Conservation (phyloP, 306 rosid species). For the Begonia fuchsioides region DNA sequence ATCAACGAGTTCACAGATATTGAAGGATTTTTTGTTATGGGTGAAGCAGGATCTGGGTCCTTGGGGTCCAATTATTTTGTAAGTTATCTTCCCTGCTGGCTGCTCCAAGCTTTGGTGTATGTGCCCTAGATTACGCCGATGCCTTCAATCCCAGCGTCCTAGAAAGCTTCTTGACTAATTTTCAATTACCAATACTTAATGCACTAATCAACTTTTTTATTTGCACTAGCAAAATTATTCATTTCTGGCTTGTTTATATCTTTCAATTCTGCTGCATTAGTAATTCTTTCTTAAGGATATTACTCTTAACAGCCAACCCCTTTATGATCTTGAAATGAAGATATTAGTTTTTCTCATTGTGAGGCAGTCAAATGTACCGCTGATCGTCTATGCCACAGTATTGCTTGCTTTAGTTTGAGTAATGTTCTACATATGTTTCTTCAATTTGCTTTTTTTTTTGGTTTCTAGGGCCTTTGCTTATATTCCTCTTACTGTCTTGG, state of each 20-base stretch:
- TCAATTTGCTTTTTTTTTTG: slow-evolving; percentile 4
- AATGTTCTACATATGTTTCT: background rate
- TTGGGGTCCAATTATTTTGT: slow-evolving; percentile 94
- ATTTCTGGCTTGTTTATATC: too few species aligned
- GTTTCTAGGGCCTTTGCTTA: slow-evolving; percentile 60
- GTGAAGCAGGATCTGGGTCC: slow-evolving; percentile 83
- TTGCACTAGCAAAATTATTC: too few species aligned
- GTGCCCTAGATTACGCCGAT: too few species aligned
- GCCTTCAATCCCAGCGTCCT: background rate
- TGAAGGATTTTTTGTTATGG: slow-evolving; percentile 84
- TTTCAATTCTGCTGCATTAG: background rate
- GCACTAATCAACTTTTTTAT: too few species aligned
- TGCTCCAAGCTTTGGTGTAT: background rate
- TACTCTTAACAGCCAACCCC: background rate
- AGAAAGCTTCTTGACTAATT: background rate
- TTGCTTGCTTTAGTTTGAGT: background rate
- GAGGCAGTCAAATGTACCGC: background rate
- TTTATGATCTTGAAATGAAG: background rate
- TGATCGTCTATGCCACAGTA: background rate
- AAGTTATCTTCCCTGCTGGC: slow-evolving; percentile 16
- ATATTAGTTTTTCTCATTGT: background rate
- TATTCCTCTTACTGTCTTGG: slow-evolving; percentile 76
- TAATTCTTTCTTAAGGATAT: background rate
- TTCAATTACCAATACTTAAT: too few species aligned
- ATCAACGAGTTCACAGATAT: slow-evolving; percentile 15